Conservation (phyloP, 2,329 filamentous ascomycete genomes). For the Trichophyton mentagrophytes region DNA sequence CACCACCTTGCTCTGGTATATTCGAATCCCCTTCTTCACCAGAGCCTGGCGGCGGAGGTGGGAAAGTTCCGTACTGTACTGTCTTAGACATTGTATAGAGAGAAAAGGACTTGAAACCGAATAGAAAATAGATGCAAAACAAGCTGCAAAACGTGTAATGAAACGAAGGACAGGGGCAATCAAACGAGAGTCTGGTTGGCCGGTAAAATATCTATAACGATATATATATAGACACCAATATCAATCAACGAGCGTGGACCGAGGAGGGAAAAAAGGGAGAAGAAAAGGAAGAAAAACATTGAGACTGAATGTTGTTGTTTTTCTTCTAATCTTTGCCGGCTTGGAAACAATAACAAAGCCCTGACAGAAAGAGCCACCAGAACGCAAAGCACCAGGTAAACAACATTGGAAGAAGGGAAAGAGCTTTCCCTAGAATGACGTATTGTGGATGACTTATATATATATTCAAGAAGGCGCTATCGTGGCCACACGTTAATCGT, state of each 20-base stretch:
- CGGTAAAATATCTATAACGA: background rate
- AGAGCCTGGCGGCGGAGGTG: background rate
- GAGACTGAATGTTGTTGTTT: background rate
- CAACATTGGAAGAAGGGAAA: background rate
- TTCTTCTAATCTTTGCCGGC: background rate
- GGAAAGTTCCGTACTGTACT: too few species aligned
- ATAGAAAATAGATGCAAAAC: background rate
- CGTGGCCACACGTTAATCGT: background rate
- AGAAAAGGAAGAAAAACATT: background rate
- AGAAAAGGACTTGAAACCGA: too few species aligned
- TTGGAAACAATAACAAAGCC: background rate
- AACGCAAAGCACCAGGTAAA: background rate
- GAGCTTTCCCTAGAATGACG: background rate
- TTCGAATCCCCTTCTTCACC: background rate
- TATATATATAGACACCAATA: background rate
- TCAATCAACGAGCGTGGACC: background rate
- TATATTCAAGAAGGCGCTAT: background rate
- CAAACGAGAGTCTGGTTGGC: background rate
- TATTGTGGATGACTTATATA: background rate
- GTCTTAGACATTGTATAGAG: too few species aligned
- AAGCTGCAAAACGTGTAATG: background rate
- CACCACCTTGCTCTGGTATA: background rate
- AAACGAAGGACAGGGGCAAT: background rate
- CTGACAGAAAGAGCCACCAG: background rate
- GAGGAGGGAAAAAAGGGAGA: background rate